Evolutionary conservation across 129 eudicot species (phyloP), one percentile per base, ranked within the genome.

Genomic region (Lactuca sativa): DNA sequence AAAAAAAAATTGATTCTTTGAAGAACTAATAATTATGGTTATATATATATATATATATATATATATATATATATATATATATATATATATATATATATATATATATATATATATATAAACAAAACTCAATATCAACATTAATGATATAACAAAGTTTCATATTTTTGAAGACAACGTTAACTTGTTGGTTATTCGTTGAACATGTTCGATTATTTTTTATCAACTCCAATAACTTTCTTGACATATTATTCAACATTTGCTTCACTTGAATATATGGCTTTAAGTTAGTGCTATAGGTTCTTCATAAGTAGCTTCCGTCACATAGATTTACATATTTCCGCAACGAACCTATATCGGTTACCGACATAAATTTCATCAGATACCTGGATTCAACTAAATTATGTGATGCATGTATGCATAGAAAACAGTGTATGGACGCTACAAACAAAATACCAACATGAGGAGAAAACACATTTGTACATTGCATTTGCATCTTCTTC

Each of bases 401-500:
- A 52, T 59, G 59, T 57, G 16, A 53, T 69, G 52, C 70, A 69
- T 76, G 66, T 18, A 76, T 67, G 74, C 62, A 52, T 60, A 51
- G 34, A 76, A 67, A 68, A 59, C 57, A 67, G 3, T 32, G 38
- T 21, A 51, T 60, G 74, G 70, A 11, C 64, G 74, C 62, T 76
- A 52, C 64, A 59, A 30, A 48, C 21, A 30, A 57, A 38, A 69
- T 53, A 76, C 64, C 59, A 69, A 37, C 53, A 21, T 38, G 65
- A 61, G 58, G 48, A 38, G 14, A 41, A 54, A 54, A 64, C 10
- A 55, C 61, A 34, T 77, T 17, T 77, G 71, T 77, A 77, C 81
- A 77, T 62, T 77, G 81, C 40, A 76, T 69, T 62, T 76, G 80
- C 14, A 68, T 59, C 56, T 21, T 59, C 67, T 66, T 66, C 18